Conservation (phyloP, 2,329 filamentous ascomycete genomes). For the Domatiomyces globalis region DNA sequence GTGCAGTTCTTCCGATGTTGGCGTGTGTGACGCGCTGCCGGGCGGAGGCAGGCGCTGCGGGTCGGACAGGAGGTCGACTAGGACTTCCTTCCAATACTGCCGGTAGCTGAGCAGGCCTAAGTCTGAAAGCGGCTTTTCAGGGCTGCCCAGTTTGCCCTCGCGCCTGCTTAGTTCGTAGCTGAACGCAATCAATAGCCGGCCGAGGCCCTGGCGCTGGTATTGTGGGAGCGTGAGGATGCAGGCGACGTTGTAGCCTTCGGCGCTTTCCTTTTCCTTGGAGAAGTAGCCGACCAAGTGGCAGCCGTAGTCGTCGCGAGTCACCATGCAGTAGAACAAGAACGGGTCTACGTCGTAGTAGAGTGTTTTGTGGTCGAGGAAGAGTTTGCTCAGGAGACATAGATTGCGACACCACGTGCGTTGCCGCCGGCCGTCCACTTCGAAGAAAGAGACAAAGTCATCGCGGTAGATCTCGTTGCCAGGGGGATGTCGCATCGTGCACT, state of each 20-base stretch:
- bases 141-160: conserved; percentile 86
- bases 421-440: conserved; percentile 92
- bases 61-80: conserved; percentile 72
- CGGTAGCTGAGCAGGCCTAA: conserved; percentile 84
- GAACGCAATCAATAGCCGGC: conserved; percentile 86
- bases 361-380: conserved; percentile 97
- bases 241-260: conserved; percentile 92
- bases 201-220: conserved; percentile 89
- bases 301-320: conserved; percentile 86
- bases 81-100: conserved; percentile 94
- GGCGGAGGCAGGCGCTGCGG: conserved; percentile 39
- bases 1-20: conserved; percentile 14
- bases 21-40: conserved; percentile 13
- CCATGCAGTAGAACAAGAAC: conserved; percentile 86
- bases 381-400: conserved; percentile 82
- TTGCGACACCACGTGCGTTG: conserved; percentile 99
- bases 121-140: conserved; percentile 92
- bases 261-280: conserved; percentile 94
- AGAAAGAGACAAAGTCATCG: conserved; percentile 79
- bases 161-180: conserved; percentile 94
- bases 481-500: conserved; percentile 82
- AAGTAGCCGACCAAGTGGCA: conserved; percentile 99
- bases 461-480: conserved; percentile 98
- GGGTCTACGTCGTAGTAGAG: conserved; percentile 71
- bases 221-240: conserved; percentile 95